Evolutionary conservation across 129 eudicot genomes (phyloP).

Genomic region (Flaveria sonorensis): DNA sequence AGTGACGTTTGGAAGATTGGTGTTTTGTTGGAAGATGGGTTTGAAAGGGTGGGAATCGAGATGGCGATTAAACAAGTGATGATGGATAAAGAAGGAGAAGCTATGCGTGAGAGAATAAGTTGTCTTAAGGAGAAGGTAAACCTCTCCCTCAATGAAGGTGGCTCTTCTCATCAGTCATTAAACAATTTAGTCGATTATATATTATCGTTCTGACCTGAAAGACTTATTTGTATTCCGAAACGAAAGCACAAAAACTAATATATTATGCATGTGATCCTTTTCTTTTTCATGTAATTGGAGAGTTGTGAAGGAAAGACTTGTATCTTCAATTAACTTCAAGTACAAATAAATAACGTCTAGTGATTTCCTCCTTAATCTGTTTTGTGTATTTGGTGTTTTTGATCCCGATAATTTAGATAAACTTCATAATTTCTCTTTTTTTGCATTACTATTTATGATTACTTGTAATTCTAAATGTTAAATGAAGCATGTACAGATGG

Average conservation of each 20-base stretch:
- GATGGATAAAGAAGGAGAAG: slow-evolving; percentile 46
- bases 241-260: too few relatives aligned
- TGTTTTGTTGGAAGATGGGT: slow-evolving; percentile 37
- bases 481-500: too few relatives aligned
- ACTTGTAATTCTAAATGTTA: too few relatives aligned
- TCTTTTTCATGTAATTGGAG: not conserved
- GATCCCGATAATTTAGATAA: not conserved
- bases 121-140: slow-evolving; percentile 35
- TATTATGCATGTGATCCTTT: not conserved
- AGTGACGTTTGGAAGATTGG: slow-evolving; percentile 49
- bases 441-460: too few relatives aligned
- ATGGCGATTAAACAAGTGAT: slow-evolving; percentile 35
- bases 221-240: not conserved
- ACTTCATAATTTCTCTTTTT: too few relatives aligned
- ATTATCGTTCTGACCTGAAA: slow-evolving; percentile 12
- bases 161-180: slow-evolving; percentile 35
- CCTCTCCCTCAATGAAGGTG: slow-evolving; percentile 32
- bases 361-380: not conserved
- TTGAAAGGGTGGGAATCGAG: slow-evolving; percentile 35
- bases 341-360: not conserved
- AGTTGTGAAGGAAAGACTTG: not conserved
- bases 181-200: slow-evolving; percentile 35
- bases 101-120: slow-evolving; percentile 23
- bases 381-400: not conserved
- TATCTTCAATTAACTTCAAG: not conserved